Conservation (phyloP, 345 rosid genomes). For the Clausena lansium region DNA sequence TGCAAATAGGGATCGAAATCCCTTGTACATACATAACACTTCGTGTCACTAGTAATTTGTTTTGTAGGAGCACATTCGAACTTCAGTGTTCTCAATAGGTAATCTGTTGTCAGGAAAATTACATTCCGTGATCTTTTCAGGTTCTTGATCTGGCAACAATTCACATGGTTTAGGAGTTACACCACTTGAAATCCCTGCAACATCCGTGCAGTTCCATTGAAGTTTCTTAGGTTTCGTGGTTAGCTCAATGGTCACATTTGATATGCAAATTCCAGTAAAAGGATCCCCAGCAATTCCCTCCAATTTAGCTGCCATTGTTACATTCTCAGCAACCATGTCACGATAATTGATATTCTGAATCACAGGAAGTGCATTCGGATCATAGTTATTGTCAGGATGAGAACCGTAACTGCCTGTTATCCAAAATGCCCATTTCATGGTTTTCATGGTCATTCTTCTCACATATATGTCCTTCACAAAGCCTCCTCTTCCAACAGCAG, state of each 20-base stretch:
- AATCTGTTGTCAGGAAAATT: conserved; percentile 56
- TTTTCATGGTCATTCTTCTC: conserved; percentile 58
- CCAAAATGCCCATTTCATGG: conserved; percentile 88
- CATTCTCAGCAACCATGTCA: conserved; percentile 73
- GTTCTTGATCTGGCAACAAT: conserved; percentile 41
- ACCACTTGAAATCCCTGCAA: conserved; percentile 51
- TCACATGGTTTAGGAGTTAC: conserved; percentile 68
- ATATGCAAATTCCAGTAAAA: conserved; percentile 74
- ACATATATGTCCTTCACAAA: conserved; percentile 74
- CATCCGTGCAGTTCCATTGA: conserved; percentile 80
- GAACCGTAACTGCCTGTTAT: conserved; percentile 82
- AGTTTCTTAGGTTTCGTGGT: conserved; percentile 44
- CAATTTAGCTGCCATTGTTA: conserved; percentile 59
- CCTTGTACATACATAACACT: not conserved
- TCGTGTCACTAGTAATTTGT: conserved; percentile 28
- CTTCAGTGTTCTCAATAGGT: conserved; percentile 45
- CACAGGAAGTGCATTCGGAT: conserved; percentile 64
- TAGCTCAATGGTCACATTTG: conserved; percentile 64
- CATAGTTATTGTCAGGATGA: conserved; percentile 67
- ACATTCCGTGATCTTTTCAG: conserved; percentile 39
- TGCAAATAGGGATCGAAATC: conserved; percentile 12
- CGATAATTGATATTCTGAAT: conserved; percentile 62
- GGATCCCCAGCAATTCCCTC: conserved; percentile 60
- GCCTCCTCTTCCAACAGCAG: conserved; percentile 76
- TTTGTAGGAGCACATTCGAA: conserved; percentile 43